Evolutionary conservation across 805 yeast species (phyloP).

Genomic region (fission yeast (Schizosaccharomyces pombe)): DNA sequence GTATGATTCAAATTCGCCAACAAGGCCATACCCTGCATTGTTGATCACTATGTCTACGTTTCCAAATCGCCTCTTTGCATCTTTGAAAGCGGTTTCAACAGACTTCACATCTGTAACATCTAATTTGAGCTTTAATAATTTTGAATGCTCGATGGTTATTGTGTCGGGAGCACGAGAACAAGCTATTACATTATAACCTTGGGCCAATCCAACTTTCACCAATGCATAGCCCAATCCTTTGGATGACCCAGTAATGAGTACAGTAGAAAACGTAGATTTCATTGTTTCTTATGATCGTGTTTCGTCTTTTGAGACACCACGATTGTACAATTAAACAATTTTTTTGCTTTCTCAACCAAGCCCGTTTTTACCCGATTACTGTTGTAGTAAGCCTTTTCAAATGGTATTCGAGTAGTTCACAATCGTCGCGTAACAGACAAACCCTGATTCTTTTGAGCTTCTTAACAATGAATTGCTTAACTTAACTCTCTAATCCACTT

Average conservation of each 20-base stretch:
- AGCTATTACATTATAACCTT: background rate
- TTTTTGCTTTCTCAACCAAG: no score
- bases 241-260: background rate
- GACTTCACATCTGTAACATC: background rate
- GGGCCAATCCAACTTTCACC: background rate
- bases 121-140: background rate
- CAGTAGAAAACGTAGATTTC: no score
- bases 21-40: conserved; percentile 1
- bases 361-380: no score
- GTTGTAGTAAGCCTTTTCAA: no score
- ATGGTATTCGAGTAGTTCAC: no score
- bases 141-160: background rate
- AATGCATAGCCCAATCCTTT: background rate
- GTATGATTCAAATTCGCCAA: background rate
- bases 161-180: background rate
- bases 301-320: no score
- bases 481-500: no score
- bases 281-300: no score
- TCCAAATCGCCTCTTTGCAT: background rate
- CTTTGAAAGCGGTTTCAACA: background rate
- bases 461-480: no score
- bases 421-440: no score
- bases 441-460: no score
- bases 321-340: no score
- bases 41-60: background rate